These are phyloP conservation scores for Tephrocybe sp. DNA, from an alignment of 768 basidiomycete species.

Conservation along the genomic window DNA sequence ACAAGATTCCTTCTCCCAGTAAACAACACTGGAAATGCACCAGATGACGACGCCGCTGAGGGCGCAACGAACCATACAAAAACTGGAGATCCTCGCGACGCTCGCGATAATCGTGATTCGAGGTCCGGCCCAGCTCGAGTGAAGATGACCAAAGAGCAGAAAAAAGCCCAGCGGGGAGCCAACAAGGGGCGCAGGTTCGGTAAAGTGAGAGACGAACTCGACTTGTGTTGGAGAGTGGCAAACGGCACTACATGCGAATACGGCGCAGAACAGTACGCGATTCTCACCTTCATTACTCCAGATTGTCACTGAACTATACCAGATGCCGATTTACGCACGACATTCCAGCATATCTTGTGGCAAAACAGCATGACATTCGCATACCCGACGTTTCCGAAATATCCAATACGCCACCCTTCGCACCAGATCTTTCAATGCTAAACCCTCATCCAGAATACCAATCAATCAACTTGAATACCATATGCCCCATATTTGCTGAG, in stretches of 20 bases:
- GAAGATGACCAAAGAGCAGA: conserved; percentile 60
- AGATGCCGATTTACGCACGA: conserved; percentile 86
- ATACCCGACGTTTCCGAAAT: conserved; percentile 50
- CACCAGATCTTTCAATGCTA: conserved; percentile 27
- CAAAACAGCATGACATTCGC: conserved; percentile 72
- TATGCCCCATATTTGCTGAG: conserved; percentile 68
- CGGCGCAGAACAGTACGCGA: conserved; percentile 55
- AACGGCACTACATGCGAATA: conserved; percentile 69
- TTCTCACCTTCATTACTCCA: not conserved
- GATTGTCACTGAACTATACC: not conserved
- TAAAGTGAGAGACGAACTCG: conserved; percentile 75
- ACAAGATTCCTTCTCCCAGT: conserved; percentile 33
- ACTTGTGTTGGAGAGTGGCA: conserved; percentile 82
- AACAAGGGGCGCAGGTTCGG: conserved; percentile 84
- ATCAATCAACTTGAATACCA: conserved; percentile 45
- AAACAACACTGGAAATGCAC: conserved; percentile 20
- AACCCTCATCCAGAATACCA: conserved; percentile 31
- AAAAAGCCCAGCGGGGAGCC: conserved; percentile 73
- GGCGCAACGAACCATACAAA: conserved; percentile 44
- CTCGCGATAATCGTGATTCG: conserved; percentile 18
- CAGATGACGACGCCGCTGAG: conserved; percentile 58
- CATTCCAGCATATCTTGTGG: conserved; percentile 68
- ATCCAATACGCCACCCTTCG: conserved; percentile 50
- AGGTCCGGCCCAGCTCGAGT: conserved; percentile 27
- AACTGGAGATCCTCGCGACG: conserved; percentile 23